Percentiles rank a stretch among this genome's conserved stretches.
phyloP scores from a whole-genome alignment of 345 rosid species.

The Gossypioides kirkii region DNA sequence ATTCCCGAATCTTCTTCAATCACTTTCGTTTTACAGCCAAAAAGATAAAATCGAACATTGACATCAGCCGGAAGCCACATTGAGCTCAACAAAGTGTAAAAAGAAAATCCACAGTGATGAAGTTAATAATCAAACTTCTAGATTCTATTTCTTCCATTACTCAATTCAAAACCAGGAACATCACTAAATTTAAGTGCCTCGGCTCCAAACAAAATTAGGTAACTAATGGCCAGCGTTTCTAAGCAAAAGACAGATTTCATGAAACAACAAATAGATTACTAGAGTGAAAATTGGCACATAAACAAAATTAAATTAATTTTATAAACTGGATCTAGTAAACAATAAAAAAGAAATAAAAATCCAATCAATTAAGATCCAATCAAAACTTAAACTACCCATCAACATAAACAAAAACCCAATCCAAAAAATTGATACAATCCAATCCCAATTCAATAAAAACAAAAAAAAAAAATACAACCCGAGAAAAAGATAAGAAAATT shows the following conservation, averaged over 20 bases:
- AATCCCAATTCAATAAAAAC: conserved; percentile 11
- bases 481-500: not conserved
- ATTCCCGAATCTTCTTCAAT: not conserved
- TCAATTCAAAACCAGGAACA: conserved; percentile 5
- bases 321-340: conserved; percentile 21
- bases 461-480: not conserved
- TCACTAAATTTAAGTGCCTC: conserved; percentile 5
- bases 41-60: not conserved
- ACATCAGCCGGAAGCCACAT: not conserved
- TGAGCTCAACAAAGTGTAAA: not conserved
- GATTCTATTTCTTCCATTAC: not conserved
- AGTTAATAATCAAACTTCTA: conserved; percentile 3
- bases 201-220: not conserved
- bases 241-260: not conserved
- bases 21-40: not conserved
- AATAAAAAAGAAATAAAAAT: conserved; percentile 11
- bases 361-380: conserved; percentile 35
- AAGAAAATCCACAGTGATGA: not conserved
- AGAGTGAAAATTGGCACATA: not conserved
- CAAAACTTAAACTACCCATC: conserved; percentile 15
- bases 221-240: not conserved
- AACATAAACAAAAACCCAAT: not conserved
- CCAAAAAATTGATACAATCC: conserved; percentile 22
- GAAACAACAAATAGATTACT: not conserved
- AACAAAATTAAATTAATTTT: not conserved